Conservation (phyloP, 2,329 filamentous ascomycete species). For the Colletotrichum agaves region DNA sequence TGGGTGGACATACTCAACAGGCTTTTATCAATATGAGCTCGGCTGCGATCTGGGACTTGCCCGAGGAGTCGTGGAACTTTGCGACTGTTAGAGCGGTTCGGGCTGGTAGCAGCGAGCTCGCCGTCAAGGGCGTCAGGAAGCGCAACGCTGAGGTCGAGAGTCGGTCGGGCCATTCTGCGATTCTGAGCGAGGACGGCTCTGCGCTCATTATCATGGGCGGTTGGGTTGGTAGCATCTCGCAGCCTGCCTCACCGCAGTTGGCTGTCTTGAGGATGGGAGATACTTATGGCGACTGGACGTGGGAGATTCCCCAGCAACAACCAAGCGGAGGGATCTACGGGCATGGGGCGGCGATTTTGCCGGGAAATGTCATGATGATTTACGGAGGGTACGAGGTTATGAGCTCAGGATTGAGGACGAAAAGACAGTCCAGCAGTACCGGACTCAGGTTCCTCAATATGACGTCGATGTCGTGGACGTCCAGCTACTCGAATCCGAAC, state of each 20-base stretch:
- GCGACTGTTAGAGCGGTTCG: conserved; percentile 63
- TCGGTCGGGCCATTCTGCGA: conserved; percentile 87
- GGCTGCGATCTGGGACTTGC: conserved; percentile 86
- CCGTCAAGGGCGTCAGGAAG: conserved; percentile 54
- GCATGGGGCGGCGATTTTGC: conserved; percentile 71
- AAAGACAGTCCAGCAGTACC: conserved; percentile 46
- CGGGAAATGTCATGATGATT: conserved; percentile 76
- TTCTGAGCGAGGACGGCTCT: conserved; percentile 81
- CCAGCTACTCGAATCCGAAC: conserved; percentile 60
- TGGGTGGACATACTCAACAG: conserved; percentile 84
- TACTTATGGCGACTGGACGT: conserved; percentile 80
- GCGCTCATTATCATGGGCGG: conserved; percentile 86
- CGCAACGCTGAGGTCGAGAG: conserved; percentile 68
- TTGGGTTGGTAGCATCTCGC: conserved; percentile 86
- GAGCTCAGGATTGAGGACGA: conserved; percentile 44
- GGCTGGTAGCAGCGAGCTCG: conserved; percentile 64
- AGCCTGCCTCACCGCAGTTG: conserved; percentile 84
- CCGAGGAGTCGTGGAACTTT: conserved; percentile 88
- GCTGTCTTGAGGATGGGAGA: conserved; percentile 80
- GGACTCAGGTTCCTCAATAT: conserved; percentile 64
- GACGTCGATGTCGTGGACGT: conserved; percentile 64
- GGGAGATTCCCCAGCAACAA: conserved; percentile 69
- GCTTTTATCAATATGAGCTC: conserved; percentile 97
- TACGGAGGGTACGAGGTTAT: conserved; percentile 70
- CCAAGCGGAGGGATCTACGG: conserved; percentile 66